Conservation (phyloP, 1,284 basidiomycete species). For the Leccinum subrobustum region DNA sequence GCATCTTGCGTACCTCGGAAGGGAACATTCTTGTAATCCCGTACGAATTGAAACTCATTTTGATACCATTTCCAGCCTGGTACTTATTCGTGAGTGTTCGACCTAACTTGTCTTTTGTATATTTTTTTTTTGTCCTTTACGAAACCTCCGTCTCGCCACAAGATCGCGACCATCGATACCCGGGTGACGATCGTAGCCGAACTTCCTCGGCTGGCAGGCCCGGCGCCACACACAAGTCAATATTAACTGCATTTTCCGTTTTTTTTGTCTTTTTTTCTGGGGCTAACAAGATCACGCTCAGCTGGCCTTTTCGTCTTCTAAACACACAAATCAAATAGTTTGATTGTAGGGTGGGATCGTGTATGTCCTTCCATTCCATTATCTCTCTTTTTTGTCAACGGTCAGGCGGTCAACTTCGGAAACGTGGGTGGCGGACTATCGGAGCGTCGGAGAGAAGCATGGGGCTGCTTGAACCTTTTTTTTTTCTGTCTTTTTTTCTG, state of each 20-base stretch:
- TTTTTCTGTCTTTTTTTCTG: background rate
- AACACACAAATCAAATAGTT: background rate
- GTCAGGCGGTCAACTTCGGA: background rate
- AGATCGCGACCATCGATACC: conserved; percentile 14
- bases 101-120: conserved; percentile 7
- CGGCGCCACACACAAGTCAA: background rate
- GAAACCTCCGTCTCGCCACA: conserved; percentile 9
- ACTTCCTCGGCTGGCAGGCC: conserved; percentile 11
- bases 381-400: background rate
- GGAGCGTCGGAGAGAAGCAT: conserved; percentile 9
- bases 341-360: background rate
- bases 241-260: background rate
- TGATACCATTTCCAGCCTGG: conserved; percentile 14
- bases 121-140: conserved; percentile 3
- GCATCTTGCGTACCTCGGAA: conserved; percentile 10
- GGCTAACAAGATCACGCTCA: background rate
- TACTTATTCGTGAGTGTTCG: conserved; percentile 6
- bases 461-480: background rate
- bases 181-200: background rate
- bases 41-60: conserved; percentile 21
- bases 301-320: background rate
- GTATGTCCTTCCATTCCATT: conserved; percentile 6
- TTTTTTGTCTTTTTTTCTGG: background rate
- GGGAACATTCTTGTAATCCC: conserved; percentile 15
- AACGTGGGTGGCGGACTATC: conserved; percentile 10